These are phyloP conservation scores for Thelonectria discophora DNA, from an alignment of 2,329 filamentous ascomycete species.

Conservation along the genomic window DNA sequence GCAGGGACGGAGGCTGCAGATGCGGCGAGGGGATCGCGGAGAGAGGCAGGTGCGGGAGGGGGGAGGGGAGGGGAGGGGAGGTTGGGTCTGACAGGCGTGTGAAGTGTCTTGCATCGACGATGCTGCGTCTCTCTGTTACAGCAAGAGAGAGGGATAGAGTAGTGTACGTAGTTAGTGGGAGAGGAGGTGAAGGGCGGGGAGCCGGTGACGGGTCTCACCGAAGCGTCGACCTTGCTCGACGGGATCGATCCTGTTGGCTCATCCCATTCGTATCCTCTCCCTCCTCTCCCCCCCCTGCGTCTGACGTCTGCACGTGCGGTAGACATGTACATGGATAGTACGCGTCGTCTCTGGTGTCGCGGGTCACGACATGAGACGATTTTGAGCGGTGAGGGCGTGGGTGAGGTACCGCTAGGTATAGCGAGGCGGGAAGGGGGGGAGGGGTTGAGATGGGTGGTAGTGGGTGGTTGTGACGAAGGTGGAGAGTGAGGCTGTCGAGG, in stretches of 20 bases:
- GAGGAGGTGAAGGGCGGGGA: background rate
- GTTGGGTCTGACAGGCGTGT: background rate
- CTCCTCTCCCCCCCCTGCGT: background rate
- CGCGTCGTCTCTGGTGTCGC: background rate
- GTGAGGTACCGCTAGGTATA: background rate
- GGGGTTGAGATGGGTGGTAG: too few relatives aligned
- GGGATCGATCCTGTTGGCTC: background rate
- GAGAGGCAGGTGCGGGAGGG: constrained; percentile 1
- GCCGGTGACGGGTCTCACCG: constrained; percentile 2
- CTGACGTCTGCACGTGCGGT: background rate
- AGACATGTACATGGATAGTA: background rate
- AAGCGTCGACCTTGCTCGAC: constrained; percentile 5
- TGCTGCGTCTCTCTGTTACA: background rate
- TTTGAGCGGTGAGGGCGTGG: constrained; percentile 12
- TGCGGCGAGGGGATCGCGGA: constrained; percentile 4
- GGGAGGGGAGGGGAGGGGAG: background rate
- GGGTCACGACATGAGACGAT: constrained; percentile 6
- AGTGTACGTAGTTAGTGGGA: background rate
- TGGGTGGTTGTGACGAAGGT: background rate
- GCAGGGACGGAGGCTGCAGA: constrained; percentile 26
- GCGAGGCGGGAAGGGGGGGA: too few relatives aligned
- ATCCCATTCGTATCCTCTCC: too few relatives aligned
- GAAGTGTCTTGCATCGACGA: constrained; percentile 14
- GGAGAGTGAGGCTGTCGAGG: background rate
- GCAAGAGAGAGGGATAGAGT: too few relatives aligned